Percentiles rank a stretch among this genome's conserved stretches.
These are phyloP conservation scores for Salmacisia buchloeana DNA, from an alignment of 1,284 basidiomycete species.

Conservation along the genomic window DNA sequence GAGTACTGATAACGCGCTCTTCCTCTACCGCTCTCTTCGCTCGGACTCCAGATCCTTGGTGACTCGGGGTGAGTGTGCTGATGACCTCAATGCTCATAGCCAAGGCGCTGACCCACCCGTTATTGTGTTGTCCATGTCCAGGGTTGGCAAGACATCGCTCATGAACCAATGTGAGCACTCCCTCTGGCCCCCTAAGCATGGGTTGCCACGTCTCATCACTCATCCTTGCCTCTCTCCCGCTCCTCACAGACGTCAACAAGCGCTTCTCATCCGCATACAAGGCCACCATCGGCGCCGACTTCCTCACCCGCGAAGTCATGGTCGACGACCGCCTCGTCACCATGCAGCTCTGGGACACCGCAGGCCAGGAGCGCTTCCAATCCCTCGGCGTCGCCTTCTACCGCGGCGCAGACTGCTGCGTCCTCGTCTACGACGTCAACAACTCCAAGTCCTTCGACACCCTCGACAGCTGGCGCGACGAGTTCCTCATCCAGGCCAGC, in stretches of 20 bases:
- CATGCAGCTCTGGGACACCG: slow-evolving; percentile 98
- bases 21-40: not conserved
- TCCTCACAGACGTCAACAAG: slow-evolving; percentile 77
- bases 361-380: slow-evolving; percentile 98
- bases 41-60: slow-evolving; percentile 30
- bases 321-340: slow-evolving; percentile 96
- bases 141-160: slow-evolving; percentile 98
- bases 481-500: slow-evolving; percentile 65
- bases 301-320: slow-evolving; percentile 93
- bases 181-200: not conserved
- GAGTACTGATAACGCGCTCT: slow-evolving; percentile 10
- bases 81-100: not conserved
- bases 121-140: slow-evolving; percentile 46
- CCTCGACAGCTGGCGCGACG: slow-evolving; percentile 49
- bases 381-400: slow-evolving; percentile 98
- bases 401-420: slow-evolving; percentile 97
- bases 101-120: not conserved
- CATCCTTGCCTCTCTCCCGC: not conserved
- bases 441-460: slow-evolving; percentile 97
- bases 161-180: slow-evolving; percentile 80
- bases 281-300: slow-evolving; percentile 54
- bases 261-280: slow-evolving; percentile 99
- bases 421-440: slow-evolving; percentile 98
- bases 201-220: not conserved
- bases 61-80: slow-evolving; percentile 35